Evolutionary conservation across 176 grass and related monocot species (phyloP), one percentile per base, ranked within the genome.

Genomic region (Eragrostis nindensis): DNA sequence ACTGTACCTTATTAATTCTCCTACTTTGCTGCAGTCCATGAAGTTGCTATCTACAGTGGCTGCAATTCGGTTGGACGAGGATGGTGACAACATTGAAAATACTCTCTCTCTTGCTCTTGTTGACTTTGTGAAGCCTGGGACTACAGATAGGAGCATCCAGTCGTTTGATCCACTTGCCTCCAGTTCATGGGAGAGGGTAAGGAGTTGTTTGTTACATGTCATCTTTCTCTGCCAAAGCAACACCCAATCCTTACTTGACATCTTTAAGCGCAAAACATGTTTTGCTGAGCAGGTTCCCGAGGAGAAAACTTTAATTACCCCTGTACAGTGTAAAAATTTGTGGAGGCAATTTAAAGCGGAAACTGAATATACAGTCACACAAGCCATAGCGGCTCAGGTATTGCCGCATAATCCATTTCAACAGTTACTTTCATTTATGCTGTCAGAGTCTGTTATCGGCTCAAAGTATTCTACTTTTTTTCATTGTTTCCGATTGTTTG

Each of bases 281-380:
- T 91, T 84, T 53, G 66, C 65, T 86, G 69, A 79, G 18, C 90
- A 97, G 94, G 81, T 97, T 78, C 54, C 76, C 8, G 76, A 82
- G 62, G 91, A 91, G 72, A 93, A 80, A 80, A 97, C 94, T 69
- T 89, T 97, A 82, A 89, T 97, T 44, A 93, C 94, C 54, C 94
- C 94, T 53, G 94, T 97, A 19, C 94, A 93, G 75, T 97, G 94
- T 44, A 97, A 97, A 75, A 91, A 89, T 87, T 77, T 97, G 55
- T 97, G 94, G 94, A 93, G 94, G 39, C 94, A 97, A 85, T 97
- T 97, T 74, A 97, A 97, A 59, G 81, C 94, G 46, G 94, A 97
- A 85, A 97, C 94, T 8, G 94, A 97, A 82, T 97, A 93, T 80
- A 93, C 94, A 32, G 91, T 97, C 49, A 97, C 94, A 46, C 94